Percentiles rank a stretch among this genome's conserved stretches.
These are phyloP conservation scores for Fusarium tanahbumbuense DNA, from an alignment of 2,329 filamentous ascomycete genomes.

Conservation along the genomic window DNA sequence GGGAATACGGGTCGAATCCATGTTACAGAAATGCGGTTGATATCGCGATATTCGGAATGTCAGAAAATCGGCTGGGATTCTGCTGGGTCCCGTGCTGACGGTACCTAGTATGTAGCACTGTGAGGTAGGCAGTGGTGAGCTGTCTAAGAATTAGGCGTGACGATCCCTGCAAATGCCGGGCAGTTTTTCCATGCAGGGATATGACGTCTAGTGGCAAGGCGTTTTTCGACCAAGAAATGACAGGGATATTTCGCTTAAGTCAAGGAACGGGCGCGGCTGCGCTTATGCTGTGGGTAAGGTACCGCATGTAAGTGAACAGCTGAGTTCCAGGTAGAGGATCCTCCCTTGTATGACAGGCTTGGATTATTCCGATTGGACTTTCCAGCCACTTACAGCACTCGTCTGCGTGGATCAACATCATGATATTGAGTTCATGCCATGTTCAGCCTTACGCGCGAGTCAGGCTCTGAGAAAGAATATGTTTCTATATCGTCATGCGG, in stretches of 20 bases:
- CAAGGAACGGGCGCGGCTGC: slow-evolving; percentile 6
- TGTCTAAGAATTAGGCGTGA: slow-evolving; percentile 20
- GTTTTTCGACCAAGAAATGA: slow-evolving; percentile 9
- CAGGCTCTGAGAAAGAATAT: neutral
- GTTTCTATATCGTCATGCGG: slow-evolving; percentile 3
- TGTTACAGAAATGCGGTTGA: neutral
- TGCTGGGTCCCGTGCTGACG: slow-evolving; percentile 8
- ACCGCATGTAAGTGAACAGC: neutral
- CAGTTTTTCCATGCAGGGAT: slow-evolving; percentile 20
- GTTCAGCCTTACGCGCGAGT: slow-evolving; percentile 22
- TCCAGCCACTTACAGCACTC: too few species aligned
- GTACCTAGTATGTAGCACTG: neutral
- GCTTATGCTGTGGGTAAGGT: slow-evolving; percentile 15
- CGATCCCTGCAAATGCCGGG: slow-evolving; percentile 17
- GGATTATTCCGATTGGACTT: neutral
- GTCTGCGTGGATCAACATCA: neutral
- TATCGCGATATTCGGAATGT: slow-evolving; percentile 8
- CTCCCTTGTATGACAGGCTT: neutral
- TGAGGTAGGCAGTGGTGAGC: slow-evolving; percentile 23
- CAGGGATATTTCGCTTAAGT: slow-evolving; percentile 4
- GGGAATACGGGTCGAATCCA: neutral
- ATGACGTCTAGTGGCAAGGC: slow-evolving; percentile 36
- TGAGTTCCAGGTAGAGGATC: neutral
- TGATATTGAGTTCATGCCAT: neutral
- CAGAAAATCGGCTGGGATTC: slow-evolving; percentile 19